Percentiles rank a stretch among this genome's conserved stretches.
phyloP scores from a whole-genome alignment of 306 rosid species.

The Corylus americana region DNA sequence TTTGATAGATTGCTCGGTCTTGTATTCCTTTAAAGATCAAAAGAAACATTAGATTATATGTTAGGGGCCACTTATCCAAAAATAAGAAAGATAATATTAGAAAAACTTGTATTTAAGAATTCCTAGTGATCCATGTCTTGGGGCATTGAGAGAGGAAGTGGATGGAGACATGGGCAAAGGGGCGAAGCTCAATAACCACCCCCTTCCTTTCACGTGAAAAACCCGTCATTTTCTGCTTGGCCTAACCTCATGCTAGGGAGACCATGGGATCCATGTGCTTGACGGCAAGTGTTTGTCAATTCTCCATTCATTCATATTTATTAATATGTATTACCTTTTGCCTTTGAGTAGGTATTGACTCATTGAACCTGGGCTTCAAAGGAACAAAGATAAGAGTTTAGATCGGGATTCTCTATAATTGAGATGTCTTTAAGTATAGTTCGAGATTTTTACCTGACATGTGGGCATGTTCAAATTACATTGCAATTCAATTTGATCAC shows the following conservation, averaged over 20 bases:
- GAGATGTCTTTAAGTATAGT: no score
- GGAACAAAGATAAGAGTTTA: no score
- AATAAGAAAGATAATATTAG: no score
- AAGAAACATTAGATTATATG: not conserved
- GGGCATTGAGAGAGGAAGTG: not conserved
- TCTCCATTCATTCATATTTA: not conserved
- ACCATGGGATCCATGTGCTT: slow-evolving; percentile 2
- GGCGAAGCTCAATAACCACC: not conserved
- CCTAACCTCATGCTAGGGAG: slow-evolving; percentile 13
- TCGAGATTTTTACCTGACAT: no score
- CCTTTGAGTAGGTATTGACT: not conserved
- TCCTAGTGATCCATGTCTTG: not conserved
- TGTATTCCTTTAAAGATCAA: no score
- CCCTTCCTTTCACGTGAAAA: slow-evolving; percentile 41
- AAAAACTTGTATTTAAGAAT: not conserved
- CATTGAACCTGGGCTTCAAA: not conserved
- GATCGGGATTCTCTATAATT: no score
- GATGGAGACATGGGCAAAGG: slow-evolving; percentile 4
- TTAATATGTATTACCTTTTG: not conserved
- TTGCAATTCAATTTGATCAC: no score
- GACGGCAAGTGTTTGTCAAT: not conserved
- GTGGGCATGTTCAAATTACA: no score
- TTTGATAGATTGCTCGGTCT: no score
- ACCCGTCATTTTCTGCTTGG: slow-evolving; percentile 51
- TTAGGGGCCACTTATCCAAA: not conserved